These are phyloP conservation scores for Trichosporon faecale DNA, from an alignment of 1,284 basidiomycete species.

Conservation along the genomic window DNA sequence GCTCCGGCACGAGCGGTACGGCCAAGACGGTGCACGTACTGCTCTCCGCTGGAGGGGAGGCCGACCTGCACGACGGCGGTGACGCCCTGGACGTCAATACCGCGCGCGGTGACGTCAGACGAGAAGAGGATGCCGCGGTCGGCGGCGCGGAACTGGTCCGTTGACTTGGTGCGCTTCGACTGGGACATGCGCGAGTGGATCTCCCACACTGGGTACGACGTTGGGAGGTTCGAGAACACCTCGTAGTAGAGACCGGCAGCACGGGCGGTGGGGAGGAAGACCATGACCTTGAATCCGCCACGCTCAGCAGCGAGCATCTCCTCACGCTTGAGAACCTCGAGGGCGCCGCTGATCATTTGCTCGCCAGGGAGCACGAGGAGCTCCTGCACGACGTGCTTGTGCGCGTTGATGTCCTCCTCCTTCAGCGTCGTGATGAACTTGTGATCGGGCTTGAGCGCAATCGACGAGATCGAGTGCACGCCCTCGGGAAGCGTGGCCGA, in stretches of 20 bases:
- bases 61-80: constrained; percentile 59
- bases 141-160: constrained; percentile 58
- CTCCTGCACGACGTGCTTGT: constrained; percentile 64
- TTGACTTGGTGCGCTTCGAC: constrained; percentile 54
- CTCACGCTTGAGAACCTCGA: constrained; percentile 50
- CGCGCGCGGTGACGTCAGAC: constrained; percentile 57
- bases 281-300: constrained; percentile 54
- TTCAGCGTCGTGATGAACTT: constrained; percentile 63
- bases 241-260: constrained; percentile 61
- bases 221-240: constrained; percentile 48
- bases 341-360: constrained; percentile 55
- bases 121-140: constrained; percentile 55
- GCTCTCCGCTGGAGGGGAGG: constrained; percentile 51
- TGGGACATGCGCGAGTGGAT: constrained; percentile 51
- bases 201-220: constrained; percentile 40
- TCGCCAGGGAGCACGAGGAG: constrained; percentile 54
- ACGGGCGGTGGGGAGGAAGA: constrained; percentile 68
- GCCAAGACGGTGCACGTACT: constrained; percentile 56
- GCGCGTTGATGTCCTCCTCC: constrained; percentile 63
- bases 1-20: constrained; percentile 57
- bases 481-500: constrained; percentile 55
- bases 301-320: constrained; percentile 32
- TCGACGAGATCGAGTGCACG: constrained; percentile 53
- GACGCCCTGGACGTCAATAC: constrained; percentile 56
- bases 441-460: constrained; percentile 57